Evolutionary conservation across 108 stramenopile species (phyloP).

Genomic region (Nitzschia palea): DNA sequence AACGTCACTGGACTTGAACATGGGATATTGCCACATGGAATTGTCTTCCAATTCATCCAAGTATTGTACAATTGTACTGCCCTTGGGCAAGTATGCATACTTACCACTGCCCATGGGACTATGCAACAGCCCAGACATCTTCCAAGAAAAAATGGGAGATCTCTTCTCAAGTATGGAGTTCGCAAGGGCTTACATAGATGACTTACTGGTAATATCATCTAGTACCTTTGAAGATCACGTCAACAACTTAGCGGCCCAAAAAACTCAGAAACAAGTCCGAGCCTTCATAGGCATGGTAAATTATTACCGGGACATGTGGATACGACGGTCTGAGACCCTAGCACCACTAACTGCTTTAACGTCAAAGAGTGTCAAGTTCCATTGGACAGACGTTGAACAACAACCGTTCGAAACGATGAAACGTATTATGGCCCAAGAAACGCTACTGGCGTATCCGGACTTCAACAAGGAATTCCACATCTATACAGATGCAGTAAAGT

Average conservation of each 20-base stretch:
- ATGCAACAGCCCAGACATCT: slow-evolving; percentile 25
- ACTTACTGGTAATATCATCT: slow-evolving; percentile 20
- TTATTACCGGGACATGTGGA: slow-evolving; percentile 47
- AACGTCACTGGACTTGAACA: slow-evolving; percentile 31
- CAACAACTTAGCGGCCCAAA: slow-evolving; percentile 13
- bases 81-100: slow-evolving; percentile 32
- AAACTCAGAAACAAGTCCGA: slow-evolving; percentile 33
- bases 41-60: slow-evolving; percentile 17
- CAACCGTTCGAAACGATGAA: slow-evolving; percentile 39
- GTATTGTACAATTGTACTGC: slow-evolving; percentile 23
- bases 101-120: slow-evolving; percentile 24
- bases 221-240: slow-evolving; percentile 27
- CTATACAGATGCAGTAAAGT: slow-evolving; percentile 37
- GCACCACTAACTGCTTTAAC: slow-evolving; percentile 29
- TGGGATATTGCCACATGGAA: slow-evolving; percentile 41
- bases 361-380: slow-evolving; percentile 16
- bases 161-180: slow-evolving; percentile 21
- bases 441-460: slow-evolving; percentile 32
- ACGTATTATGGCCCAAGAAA: slow-evolving; percentile 18
- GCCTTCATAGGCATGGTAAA: slow-evolving; percentile 47
- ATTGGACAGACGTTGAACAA: slow-evolving; percentile 28
- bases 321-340: slow-evolving; percentile 25
- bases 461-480: slow-evolving; percentile 28
- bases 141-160: slow-evolving; percentile 34
- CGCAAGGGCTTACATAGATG: slow-evolving; percentile 37